phyloP scores from a whole-genome alignment of 2,329 filamentous ascomycete species.

The Keithomyces neogunnii region DNA sequence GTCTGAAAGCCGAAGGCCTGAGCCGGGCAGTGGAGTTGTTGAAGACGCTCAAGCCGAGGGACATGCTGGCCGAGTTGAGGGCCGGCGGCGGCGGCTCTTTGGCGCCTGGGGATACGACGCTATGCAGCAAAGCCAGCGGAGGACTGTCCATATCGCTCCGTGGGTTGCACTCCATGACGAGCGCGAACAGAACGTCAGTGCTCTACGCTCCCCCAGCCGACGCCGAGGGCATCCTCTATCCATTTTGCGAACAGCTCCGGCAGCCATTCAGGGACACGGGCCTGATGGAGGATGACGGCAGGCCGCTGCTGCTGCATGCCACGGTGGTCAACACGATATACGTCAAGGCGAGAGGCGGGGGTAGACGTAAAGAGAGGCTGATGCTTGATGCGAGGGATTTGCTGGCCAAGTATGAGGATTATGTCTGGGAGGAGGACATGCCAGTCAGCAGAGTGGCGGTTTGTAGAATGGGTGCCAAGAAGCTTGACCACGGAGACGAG shows the following conservation, averaged over 20 bases:
- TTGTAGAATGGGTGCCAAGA: conserved; percentile 82
- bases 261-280: conserved; percentile 44
- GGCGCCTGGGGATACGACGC: neutral
- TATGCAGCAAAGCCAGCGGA: neutral
- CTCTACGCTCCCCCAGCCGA: conserved; percentile 58
- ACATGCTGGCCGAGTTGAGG: conserved; percentile 26
- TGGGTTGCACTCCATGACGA: conserved; percentile 55
- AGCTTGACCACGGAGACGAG: conserved; percentile 42
- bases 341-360: conserved; percentile 34
- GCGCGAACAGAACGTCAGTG: conserved; percentile 46
- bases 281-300: conserved; percentile 45
- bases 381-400: conserved; percentile 46
- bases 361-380: conserved; percentile 28
- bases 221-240: conserved; percentile 36
- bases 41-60: conserved; percentile 26
- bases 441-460: conserved; percentile 64
- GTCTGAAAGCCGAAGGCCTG: conserved; percentile 45
- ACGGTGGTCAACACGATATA: conserved; percentile 85
- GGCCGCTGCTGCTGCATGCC: conserved; percentile 69
- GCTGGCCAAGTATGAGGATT: conserved; percentile 53
- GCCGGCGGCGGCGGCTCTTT: neutral
- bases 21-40: conserved; percentile 33
- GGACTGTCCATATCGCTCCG: conserved; percentile 37
- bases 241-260: conserved; percentile 50
- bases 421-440: conserved; percentile 63